A percentile compares a stretch with the other conserved stretches of the same genome.
Conservation (phyloP, 2,329 filamentous ascomycete species). For the Grosmannia clavigera region DNA sequence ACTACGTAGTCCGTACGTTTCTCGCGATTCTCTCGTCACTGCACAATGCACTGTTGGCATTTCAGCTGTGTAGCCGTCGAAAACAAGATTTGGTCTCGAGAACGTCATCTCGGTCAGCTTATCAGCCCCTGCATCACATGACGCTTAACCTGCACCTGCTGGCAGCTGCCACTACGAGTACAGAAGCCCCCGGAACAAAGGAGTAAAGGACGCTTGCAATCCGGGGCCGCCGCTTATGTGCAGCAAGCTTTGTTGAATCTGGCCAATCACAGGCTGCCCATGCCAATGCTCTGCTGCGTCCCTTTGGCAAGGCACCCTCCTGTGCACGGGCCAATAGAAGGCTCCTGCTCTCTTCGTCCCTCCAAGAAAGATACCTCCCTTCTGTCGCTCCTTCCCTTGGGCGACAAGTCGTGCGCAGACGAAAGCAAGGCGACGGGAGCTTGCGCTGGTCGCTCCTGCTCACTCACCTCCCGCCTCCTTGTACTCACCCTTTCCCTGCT, state of each 20-base stretch:
- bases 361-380: neutral
- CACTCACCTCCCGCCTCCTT: slow-evolving; percentile 5
- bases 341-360: slow-evolving; percentile 4
- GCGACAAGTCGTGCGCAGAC: neutral
- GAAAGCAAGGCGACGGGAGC: neutral
- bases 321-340: slow-evolving; percentile 1
- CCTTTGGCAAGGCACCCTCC: neutral
- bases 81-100: neutral
- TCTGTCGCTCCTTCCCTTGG: neutral
- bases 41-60: neutral
- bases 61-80: neutral
- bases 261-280: neutral
- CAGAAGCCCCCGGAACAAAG: neutral
- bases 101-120: neutral
- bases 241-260: neutral
- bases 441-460: slow-evolving; percentile 7
- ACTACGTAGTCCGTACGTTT: neutral
- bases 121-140: neutral
- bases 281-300: neutral
- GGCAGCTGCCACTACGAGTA: neutral
- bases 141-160: neutral
- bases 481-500: slow-evolving; percentile 1
- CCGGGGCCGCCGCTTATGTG: neutral
- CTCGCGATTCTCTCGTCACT: neutral
- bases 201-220: neutral